Evolutionary conservation across 2,329 filamentous ascomycete species (phyloP), one percentile per base, ranked within the genome.

Genomic region (Fusarium hainanense): DNA sequence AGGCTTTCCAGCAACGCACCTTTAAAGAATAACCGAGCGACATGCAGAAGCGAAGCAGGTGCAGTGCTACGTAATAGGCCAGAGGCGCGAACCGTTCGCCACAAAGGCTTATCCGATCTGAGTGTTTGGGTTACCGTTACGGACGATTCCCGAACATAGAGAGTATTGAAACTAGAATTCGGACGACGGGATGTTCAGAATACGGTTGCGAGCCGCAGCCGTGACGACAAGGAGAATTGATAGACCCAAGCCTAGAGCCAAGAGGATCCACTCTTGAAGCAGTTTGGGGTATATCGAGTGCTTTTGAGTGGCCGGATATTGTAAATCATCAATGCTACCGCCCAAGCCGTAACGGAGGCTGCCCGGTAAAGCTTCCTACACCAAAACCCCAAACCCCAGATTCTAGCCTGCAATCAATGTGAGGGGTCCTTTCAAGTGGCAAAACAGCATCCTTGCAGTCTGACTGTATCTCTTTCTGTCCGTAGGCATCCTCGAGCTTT

Each of bases 121-220:
- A 56, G 51, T 56, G 55, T 52, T 32, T n/a, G 43, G 30, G 51
- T 49, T 65, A 52, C 60, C 60, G 44, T 68, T 57, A 70, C 72
- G 70, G 73, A 72, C 49, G 71, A 63, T 65, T 66, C 62, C 73
- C 73, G 71, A 75, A 58, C 43, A 62, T 28, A 50, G 25, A 57
- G 25, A 57, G 52, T 55, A 54, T 42, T 56, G 48, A 66, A 50
- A 41, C 30, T 70, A 56, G 56, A 51, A 41, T 46, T 74, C 73
- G 76, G 75, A 68, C 74, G 74, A 76, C 74, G 48, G 74, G 73
- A 77, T 75, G 75, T 73, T 66, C 47, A 68, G 54, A 61, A 61
- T 62, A 57, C 58, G 60, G 62, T 58, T 66, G 34, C 57, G 54
- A 71, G 51, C 54, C 43, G 54, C 66, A 66, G 52, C 70, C 52